These are phyloP conservation scores for Boechera retrofracta DNA, from an alignment of 345 rosid genomes.

Conservation along the genomic window DNA sequence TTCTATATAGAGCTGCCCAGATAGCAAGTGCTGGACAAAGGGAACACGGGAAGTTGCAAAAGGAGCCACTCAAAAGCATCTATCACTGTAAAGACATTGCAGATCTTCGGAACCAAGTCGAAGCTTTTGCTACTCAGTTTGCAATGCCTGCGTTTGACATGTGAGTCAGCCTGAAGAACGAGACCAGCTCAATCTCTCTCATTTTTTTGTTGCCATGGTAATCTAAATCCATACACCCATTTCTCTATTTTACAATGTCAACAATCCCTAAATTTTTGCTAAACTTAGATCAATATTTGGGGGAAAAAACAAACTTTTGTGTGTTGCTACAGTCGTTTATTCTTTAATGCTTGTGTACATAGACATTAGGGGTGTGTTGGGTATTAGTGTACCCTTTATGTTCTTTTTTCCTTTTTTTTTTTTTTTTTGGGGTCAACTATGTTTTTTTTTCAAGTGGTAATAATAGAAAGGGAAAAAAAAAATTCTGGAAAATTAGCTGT, in stretches of 20 bases:
- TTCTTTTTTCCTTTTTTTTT: too few species aligned
- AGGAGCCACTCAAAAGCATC: conserved; percentile 60
- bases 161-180: conserved; percentile 46
- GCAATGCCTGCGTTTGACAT: conserved; percentile 85
- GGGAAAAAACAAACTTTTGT: conserved; percentile 4
- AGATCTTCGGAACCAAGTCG: conserved; percentile 68
- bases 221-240: conserved; percentile 27
- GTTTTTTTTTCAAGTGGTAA: conserved; percentile 31
- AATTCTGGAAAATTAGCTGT: conserved; percentile 30
- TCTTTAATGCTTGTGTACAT: conserved; percentile 34
- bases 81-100: conserved; percentile 65
- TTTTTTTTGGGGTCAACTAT: background rate
- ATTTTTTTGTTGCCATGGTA: conserved; percentile 41
- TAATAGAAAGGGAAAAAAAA: background rate
- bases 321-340: conserved; percentile 22
- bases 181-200: conserved; percentile 20
- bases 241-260: conserved; percentile 30
- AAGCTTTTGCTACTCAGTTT: conserved; percentile 81
- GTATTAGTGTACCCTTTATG: conserved; percentile 11
- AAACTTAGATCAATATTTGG: conserved; percentile 35
- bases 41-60: conserved; percentile 68
- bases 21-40: conserved; percentile 64
- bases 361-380: conserved; percentile 24
- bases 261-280: conserved; percentile 12
- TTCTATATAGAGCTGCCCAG: conserved; percentile 79